Conservation (phyloP, 768 basidiomycete genomes). For the Leucosporidium yakuticum region DNA sequence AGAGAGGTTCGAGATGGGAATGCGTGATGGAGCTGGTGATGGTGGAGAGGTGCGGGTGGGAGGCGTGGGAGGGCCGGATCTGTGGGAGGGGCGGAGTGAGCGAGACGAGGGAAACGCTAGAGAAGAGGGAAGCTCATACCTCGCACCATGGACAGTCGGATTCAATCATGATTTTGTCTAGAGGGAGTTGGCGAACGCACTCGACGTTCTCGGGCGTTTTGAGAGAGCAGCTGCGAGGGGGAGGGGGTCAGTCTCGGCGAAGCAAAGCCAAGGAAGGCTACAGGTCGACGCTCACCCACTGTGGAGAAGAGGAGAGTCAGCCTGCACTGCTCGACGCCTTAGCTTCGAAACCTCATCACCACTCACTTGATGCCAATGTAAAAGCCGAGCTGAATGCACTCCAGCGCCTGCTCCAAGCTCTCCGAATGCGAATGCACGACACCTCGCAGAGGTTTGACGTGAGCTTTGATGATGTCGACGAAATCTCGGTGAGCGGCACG, state of each 20-base stretch:
- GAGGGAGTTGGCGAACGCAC: conserved; percentile 54
- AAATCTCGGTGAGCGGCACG: conserved; percentile 69
- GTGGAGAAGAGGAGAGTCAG: no score
- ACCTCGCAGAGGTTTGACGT: conserved; percentile 60
- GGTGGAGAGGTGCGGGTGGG: conserved; percentile 6
- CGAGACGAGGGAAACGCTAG: not conserved
- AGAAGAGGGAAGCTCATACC: not conserved
- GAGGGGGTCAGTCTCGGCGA: not conserved
- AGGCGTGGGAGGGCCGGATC: conserved; percentile 41
- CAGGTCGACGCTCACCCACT: conserved; percentile 1
- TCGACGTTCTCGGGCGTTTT: conserved; percentile 64
- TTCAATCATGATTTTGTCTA: conserved; percentile 62
- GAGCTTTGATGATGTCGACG: conserved; percentile 61
- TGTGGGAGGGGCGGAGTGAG: conserved; percentile 32
- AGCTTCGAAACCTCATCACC: no score
- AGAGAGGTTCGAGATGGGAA: conserved; percentile 40
- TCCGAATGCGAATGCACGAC: conserved; percentile 83
- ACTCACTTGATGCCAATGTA: conserved; percentile 51
- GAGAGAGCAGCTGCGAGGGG: conserved; percentile 52
- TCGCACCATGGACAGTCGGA: conserved; percentile 52
- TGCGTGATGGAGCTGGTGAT: not conserved
- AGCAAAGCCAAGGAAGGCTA: no score
- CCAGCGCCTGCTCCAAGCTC: conserved; percentile 54
- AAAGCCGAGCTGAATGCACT: conserved; percentile 67
- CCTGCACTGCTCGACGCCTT: no score